Evolutionary conservation across 371 early-diverging fungal genomes (phyloP).

Genomic region (Dichotomocladium elegans): DNA sequence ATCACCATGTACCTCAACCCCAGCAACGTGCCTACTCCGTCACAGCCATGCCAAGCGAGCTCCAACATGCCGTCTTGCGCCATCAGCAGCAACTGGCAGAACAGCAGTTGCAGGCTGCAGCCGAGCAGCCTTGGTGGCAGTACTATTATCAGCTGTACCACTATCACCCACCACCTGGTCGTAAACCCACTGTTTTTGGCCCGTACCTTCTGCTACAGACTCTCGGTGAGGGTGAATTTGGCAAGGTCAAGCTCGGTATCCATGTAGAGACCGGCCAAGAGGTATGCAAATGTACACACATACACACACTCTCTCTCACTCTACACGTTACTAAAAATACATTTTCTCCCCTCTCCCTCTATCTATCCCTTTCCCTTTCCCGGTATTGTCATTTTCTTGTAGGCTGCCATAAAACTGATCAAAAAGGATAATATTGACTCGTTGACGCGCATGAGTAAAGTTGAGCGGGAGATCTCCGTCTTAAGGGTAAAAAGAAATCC

Average conservation of each 20-base stretch:
- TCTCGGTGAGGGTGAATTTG: slow-evolving; percentile 98
- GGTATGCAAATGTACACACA: slow-evolving; percentile 44
- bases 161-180: slow-evolving; percentile 42
- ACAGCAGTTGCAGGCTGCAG: slow-evolving; percentile 13
- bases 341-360: too few relatives aligned
- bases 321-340: too few relatives aligned
- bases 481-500: slow-evolving; percentile 56
- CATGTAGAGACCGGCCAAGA: slow-evolving; percentile 91
- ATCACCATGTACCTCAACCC: slow-evolving; percentile 7
- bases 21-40: slow-evolving; percentile 44
- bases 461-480: slow-evolving; percentile 80
- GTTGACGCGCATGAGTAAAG: slow-evolving; percentile 72
- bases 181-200: slow-evolving; percentile 76
- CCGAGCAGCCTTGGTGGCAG: slow-evolving; percentile 46
- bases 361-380: too few relatives aligned
- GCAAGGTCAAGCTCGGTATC: slow-evolving; percentile 96
- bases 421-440: slow-evolving; percentile 79
- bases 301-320: too few relatives aligned
- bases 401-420: slow-evolving; percentile 83
- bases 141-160: slow-evolving; percentile 39
- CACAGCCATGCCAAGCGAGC: slow-evolving; percentile 38
- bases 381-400: slow-evolving; percentile 2
- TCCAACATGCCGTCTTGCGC: slow-evolving; percentile 22
- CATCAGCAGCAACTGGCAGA: slow-evolving; percentile 27
- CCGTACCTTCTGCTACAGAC: slow-evolving; percentile 94